These are phyloP conservation scores for Letharia columbiana DNA, from an alignment of 495 filamentous ascomycete species.

Conservation along the genomic window DNA sequence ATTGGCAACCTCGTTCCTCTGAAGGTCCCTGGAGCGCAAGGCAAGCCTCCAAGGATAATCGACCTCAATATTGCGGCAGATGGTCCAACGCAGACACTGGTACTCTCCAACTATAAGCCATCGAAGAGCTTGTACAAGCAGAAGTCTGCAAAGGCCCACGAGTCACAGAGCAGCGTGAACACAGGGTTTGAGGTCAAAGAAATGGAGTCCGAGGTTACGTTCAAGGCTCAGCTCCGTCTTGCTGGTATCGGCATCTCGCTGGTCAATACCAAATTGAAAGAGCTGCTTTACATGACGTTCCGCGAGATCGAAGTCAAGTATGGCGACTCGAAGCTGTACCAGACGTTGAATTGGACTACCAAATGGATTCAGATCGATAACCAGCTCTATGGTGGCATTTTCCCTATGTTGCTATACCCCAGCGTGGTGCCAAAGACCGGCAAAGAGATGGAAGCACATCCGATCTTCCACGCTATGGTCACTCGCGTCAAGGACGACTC, in stretches of 20 bases:
- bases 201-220: conserved; percentile 73
- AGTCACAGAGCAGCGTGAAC: conserved; percentile 50
- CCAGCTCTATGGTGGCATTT: conserved; percentile 94
- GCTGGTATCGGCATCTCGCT: conserved; percentile 90
- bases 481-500: conserved; percentile 96
- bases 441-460: conserved; percentile 93
- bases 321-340: conserved; percentile 83
- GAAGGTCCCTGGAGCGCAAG: conserved; percentile 57
- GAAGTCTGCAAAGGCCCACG: conserved; percentile 44
- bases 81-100: conserved; percentile 87
- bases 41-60: conserved; percentile 65
- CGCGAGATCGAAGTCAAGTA: conserved; percentile 87
- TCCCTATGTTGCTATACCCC: conserved; percentile 93
- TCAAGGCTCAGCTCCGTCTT: conserved; percentile 77
- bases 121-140: conserved; percentile 95
- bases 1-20: conserved; percentile 92
- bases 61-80: conserved; percentile 93
- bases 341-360: conserved; percentile 78
- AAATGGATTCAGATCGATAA: conserved; percentile 99
- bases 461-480: conserved; percentile 82
- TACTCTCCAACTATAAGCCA: conserved; percentile 86
- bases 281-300: conserved; percentile 89
- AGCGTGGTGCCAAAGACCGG: conserved; percentile 98
- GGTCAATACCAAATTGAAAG: conserved; percentile 83
- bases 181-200: conserved; percentile 89